A percentile compares a stretch with the other conserved stretches of the same genome.
These are phyloP conservation scores for Mucor mucedo DNA, from an alignment of 371 early-diverging fungal genomes.

Conservation along the genomic window DNA sequence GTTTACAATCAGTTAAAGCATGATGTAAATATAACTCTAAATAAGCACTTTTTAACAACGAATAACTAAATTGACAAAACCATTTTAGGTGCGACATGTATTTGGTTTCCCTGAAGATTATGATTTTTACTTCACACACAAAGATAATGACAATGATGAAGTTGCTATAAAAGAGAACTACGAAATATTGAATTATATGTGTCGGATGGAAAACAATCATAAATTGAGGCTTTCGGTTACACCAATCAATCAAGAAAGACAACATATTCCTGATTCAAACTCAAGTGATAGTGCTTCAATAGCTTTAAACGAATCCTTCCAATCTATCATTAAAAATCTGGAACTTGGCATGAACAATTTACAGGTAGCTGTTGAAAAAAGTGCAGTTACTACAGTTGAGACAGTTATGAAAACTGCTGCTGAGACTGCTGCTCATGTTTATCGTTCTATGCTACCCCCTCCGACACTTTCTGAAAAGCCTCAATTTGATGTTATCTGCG, in stretches of 20 bases:
- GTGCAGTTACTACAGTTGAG: conserved; percentile 10
- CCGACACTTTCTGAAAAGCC: conserved; percentile 12
- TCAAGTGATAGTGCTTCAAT: not conserved
- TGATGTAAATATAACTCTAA: conserved; percentile 1
- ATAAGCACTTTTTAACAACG: not conserved
- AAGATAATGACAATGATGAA: conserved; percentile 11
- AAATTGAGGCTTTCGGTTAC: conserved; percentile 6
- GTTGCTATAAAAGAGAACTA: conserved; percentile 2
- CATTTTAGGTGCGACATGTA: not conserved
- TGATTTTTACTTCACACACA: conserved; percentile 10
- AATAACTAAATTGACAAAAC: not conserved
- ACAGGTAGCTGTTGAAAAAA: conserved; percentile 16
- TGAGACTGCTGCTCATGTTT: conserved; percentile 23
- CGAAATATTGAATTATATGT: conserved; percentile 10
- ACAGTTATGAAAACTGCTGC: conserved; percentile 17
- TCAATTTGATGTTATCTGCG: conserved; percentile 45
- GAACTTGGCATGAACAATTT: conserved; percentile 18
- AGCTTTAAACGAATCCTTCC: conserved; percentile 13
- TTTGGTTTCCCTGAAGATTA: conserved; percentile 1
- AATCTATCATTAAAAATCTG: conserved; percentile 21
- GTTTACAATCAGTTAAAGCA: conserved; percentile 5
- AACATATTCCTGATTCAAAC: not conserved
- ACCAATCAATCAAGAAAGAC: conserved; percentile 8
- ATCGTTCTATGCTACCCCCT: conserved; percentile 16
- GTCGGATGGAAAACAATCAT: not conserved